phyloP scores from a whole-genome alignment of 441 rosid genomes.

The Gossypium aridum region DNA sequence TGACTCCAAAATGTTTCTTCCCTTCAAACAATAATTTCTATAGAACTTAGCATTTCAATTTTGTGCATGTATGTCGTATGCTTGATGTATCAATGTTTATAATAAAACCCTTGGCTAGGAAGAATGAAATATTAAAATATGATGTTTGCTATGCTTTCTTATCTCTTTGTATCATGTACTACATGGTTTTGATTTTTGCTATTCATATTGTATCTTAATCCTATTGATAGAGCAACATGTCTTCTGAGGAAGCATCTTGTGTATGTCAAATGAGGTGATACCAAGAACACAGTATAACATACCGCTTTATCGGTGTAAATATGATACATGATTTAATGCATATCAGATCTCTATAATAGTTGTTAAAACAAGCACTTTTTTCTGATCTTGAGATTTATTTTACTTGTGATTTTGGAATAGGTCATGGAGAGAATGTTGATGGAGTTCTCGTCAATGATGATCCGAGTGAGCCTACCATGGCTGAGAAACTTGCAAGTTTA shows the following conservation, averaged over 20 bases:
- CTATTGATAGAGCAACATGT: not conserved
- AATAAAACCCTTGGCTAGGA: not conserved
- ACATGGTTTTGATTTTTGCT: not conserved
- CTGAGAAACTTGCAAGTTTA: conserved; percentile 70
- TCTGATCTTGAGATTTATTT: conserved; percentile 11
- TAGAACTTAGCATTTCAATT: not conserved
- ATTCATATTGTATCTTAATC: not conserved
- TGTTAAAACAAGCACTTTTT: not conserved
- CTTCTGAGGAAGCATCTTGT: not conserved
- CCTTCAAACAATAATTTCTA: not conserved
- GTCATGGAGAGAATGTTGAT: conserved; percentile 49
- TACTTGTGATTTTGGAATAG: conserved; percentile 25
- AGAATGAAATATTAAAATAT: not conserved
- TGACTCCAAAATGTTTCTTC: not conserved
- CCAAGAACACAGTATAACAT: not conserved
- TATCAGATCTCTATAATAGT: not conserved
- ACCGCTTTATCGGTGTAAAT: not conserved
- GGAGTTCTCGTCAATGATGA: conserved; percentile 54
- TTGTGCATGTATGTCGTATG: not conserved
- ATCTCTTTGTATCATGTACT: not conserved
- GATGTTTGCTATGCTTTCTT: not conserved
- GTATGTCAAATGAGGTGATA: not conserved
- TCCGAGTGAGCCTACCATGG: conserved; percentile 82
- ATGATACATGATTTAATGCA: not conserved
- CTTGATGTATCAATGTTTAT: not conserved